A percentile compares a stretch with the other conserved stretches of the same genome.
phyloP scores from a whole-genome alignment of 2,329 filamentous ascomycete genomes.

The Sphaceloma murrayae region DNA sequence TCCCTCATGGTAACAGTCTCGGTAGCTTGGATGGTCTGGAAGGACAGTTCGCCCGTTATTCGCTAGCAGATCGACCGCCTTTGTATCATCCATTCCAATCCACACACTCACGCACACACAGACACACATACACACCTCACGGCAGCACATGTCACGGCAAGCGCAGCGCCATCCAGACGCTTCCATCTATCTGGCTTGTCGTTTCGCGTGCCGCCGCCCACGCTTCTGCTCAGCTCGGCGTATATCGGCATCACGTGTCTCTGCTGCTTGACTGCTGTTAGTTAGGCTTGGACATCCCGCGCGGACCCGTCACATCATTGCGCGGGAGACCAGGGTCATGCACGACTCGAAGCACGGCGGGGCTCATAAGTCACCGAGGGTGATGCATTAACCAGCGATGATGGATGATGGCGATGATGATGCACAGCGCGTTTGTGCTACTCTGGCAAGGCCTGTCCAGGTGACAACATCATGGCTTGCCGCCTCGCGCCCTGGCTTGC shows the following conservation, averaged over 20 bases:
- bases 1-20: not conserved
- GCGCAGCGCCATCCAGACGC: conserved; percentile 1
- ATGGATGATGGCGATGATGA: conserved; percentile 9
- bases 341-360: conserved; percentile 12
- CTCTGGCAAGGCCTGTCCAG: conserved; percentile 3
- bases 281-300: conserved; percentile 7
- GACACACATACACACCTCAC: not conserved
- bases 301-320: conserved; percentile 1
- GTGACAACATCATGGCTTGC: conserved; percentile 13
- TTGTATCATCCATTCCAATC: conserved; percentile 5
- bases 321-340: conserved; percentile 4
- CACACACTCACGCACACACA: not conserved
- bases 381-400: too few species aligned
- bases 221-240: conserved; percentile 7
- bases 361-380: too few species aligned
- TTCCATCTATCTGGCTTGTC: conserved; percentile 9
- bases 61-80: not conserved
- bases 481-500: too few species aligned
- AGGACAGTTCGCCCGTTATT: not conserved
- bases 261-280: too few species aligned
- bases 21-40: not conserved
- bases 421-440: conserved; percentile 7
- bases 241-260: conserved; percentile 9
- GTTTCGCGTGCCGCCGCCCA: conserved; percentile 7
- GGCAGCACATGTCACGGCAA: conserved; percentile 5